Evolutionary conservation across 2,329 filamentous ascomycete species (phyloP), one percentile per base, ranked within the genome.

Genomic region (Lachnellula hyalina): DNA sequence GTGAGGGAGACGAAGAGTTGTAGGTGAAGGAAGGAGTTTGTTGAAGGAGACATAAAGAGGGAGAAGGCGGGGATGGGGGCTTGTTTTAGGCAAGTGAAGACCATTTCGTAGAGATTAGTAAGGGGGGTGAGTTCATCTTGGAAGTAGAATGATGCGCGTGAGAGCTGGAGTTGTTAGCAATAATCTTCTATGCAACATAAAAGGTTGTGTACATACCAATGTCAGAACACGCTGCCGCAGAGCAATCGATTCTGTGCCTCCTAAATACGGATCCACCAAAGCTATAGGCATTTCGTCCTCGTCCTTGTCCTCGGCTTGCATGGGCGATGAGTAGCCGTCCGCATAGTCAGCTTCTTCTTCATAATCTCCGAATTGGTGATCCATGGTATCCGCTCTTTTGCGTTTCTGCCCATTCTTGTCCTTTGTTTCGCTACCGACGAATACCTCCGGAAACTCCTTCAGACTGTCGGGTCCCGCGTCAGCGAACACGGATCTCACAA

Each of bases 401-500:
- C 80, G 72, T 62, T 82, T 82, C 56, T 73, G 78, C 17, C 69
- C 69, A 23, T 70, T 65, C 51, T 71, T 72, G 59, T 73, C 74
- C 56, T 72, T 77, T 2, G 80, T 81, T 70, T 92, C 89, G 51
- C 82, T 81, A 21, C 19, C 19, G 21, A 78, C 75, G 72, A 88
- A 93, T 4, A 92, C 73, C 64, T 89, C 84, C 2, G 75, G 75
- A 63, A 84, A 90, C 7, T 81, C 74, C 1, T 74, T 77, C 41
- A 77, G 68, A 2, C 74, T 75, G 15, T 80, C 70, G n/a, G 74
- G 67, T 28, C 73, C 74, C 2, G 85, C 87, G 61, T 87, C 83
- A 0, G 86, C 84, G 51, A 90, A 80, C 5, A 91, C 74, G 1
- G 87, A 85, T 59, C 81, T 81, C 56, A 88, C 74, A 11, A 90